Percentiles rank a stretch among this genome's conserved stretches.
Conservation (phyloP, 306 rosid species). For the Corylus avellana region DNA sequence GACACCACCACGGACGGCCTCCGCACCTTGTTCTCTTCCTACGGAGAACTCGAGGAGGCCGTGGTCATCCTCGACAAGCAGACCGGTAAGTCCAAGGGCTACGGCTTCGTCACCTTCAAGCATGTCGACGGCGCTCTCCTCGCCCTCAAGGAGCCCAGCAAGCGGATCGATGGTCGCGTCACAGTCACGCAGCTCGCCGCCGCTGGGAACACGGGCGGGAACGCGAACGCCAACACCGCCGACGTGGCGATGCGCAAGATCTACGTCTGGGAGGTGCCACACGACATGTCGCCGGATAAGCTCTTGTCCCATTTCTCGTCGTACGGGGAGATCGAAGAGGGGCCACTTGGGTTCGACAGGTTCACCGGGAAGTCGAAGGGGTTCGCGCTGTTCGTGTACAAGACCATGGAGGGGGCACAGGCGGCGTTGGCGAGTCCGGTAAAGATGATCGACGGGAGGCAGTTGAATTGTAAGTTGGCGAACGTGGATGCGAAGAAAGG, state of each 20-base stretch:
- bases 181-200: conserved; percentile 98
- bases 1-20: conserved; percentile 93
- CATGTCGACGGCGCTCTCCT: conserved; percentile 88
- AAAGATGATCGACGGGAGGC: conserved; percentile 83
- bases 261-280: conserved; percentile 87
- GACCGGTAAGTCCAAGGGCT: conserved; percentile 85
- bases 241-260: conserved; percentile 74
- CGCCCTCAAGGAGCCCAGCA: conserved; percentile 92
- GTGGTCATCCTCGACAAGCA: conserved; percentile 80
- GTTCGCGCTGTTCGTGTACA: conserved; percentile 83
- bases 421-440: conserved; percentile 78
- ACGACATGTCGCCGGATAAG: conserved; percentile 81
- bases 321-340: conserved; percentile 95
- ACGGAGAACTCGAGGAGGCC: conserved; percentile 92
- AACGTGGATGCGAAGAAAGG: conserved; percentile 80
- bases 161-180: conserved; percentile 91
- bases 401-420: conserved; percentile 82
- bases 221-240: conserved; percentile 24
- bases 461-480: conserved; percentile 78
- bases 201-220: conserved; percentile 48
- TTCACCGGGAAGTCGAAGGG: conserved; percentile 91
- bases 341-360: conserved; percentile 93
- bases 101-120: conserved; percentile 82
- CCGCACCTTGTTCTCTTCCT: conserved; percentile 82
- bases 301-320: conserved; percentile 65